Base-by-base conservation (phyloP, 2,329 filamentous ascomycete genomes). In the Colletotrichum horii region DNA sequence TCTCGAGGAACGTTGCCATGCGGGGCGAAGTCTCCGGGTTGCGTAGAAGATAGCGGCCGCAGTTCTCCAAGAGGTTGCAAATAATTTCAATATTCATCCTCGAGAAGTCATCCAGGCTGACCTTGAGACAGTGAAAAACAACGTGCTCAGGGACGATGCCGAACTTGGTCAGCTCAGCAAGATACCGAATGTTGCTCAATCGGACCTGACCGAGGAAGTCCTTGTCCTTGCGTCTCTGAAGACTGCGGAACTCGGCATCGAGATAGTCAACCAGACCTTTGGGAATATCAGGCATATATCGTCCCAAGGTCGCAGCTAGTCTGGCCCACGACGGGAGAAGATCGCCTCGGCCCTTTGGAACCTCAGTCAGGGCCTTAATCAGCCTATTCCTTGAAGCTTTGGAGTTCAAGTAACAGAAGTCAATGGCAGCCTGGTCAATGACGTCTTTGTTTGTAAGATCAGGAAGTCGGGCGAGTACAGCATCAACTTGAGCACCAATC, bases 11-110 rank as follows among this genome's bases (percentile, higher is more conserved):
- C 1, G 95, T 96, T 2, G 90, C 88, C 97, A 99, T 99, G 58
- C 97, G 93, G 11, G 96, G 96, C 12, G 95, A 94, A 0, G 97
- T 98, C 77, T 98, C 96, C 0, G 95, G 93, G 79, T 97, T 98
- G 66, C 96, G 95, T 74, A 99, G 90, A 26, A 99, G 88, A 84
- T 98, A 99, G 22, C 97, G 93, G 58, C 97, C 97, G 81, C 97
- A 99, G 78, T 98, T 98, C 83, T 99, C 97, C 26, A 99, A 89
- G 32, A 99, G 89, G 81, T 97, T 98, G 81, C 96, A 97, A 78
- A 99, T 96, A 80, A 99, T 98, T 84, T 99, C 97, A 78, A 99
- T 98, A 81, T 99, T 99, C 94, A 98, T 98, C 76, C 96, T 92
- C 4, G 97, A 98, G 82, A 99, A 99, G 81, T 99, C 97, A 80